Percentiles rank a stretch among this genome's conserved stretches.
These are phyloP conservation scores for Blumeriella jaapii DNA, from an alignment of 2,329 filamentous ascomycete species.

Conservation along the genomic window DNA sequence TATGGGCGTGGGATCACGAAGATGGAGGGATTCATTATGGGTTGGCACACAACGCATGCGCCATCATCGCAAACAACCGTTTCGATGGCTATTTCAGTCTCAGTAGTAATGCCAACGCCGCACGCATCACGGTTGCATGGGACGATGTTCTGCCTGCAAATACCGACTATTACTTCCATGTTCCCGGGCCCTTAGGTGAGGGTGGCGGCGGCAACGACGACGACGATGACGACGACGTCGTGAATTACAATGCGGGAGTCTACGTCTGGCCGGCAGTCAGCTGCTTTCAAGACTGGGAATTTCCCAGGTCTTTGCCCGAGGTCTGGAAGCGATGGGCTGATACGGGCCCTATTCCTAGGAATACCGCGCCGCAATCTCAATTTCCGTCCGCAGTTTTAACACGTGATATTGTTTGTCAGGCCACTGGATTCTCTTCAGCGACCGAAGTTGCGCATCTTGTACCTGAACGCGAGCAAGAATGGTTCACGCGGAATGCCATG, in stretches of 20 bases:
- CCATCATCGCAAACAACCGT: conserved; percentile 1
- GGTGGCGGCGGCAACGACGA: not conserved
- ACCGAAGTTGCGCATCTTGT: not conserved
- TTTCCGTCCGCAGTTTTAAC: not conserved
- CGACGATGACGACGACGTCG: not conserved
- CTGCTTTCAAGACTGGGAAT: conserved; percentile 3
- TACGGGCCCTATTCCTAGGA: not conserved
- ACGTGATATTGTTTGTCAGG: not conserved
- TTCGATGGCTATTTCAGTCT: conserved; percentile 1
- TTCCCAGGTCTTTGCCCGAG: not conserved
- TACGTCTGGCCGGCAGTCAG: conserved; percentile 1
- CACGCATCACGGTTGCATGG: not conserved
- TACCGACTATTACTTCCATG: conserved; percentile 3
- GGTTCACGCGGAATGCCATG: not conserved
- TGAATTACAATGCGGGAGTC: not conserved
- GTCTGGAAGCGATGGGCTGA: not conserved
- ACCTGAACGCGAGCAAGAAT: not conserved
- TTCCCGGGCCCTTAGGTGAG: not conserved
- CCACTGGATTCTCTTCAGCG: not conserved
- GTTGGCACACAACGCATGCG: conserved; percentile 2
- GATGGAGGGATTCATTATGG: conserved; percentile 1
- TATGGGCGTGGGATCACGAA: conserved; percentile 1
- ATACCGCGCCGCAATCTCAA: too few relatives aligned
- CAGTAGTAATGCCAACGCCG: not conserved
- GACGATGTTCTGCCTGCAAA: conserved; percentile 1